A percentile compares a stretch with the other conserved stretches of the same genome.
Conservation (phyloP, 805 yeast genomes). For the Grigorovia transvaalensis region DNA sequence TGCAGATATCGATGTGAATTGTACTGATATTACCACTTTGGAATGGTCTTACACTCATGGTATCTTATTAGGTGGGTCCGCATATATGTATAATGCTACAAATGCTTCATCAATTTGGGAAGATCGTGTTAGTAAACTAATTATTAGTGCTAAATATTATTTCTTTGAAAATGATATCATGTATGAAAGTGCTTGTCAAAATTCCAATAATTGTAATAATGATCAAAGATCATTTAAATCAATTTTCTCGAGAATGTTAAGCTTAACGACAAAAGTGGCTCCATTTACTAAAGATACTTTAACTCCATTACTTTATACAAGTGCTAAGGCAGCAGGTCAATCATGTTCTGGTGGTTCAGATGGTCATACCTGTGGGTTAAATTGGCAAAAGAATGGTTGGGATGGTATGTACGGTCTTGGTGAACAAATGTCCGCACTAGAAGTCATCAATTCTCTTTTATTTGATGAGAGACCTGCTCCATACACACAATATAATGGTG, state of each 20-base stretch:
- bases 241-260: slow-evolving; percentile 55
- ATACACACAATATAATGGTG: slow-evolving; percentile 42
- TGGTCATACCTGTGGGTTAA: slow-evolving; percentile 64
- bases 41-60: slow-evolving; percentile 72
- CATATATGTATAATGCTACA: slow-evolving; percentile 57
- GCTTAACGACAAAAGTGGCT: slow-evolving; percentile 44
- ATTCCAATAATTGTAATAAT: slow-evolving; percentile 42
- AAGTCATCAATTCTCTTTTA: slow-evolving; percentile 43
- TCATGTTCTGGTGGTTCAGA: slow-evolving; percentile 69
- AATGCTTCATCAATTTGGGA: slow-evolving; percentile 41
- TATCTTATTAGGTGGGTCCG: slow-evolving; percentile 53
- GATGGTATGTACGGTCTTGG: slow-evolving; percentile 66
- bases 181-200: slow-evolving; percentile 55
- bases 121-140: slow-evolving; percentile 34
- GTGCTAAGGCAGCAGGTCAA: slow-evolving; percentile 59
- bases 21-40: slow-evolving; percentile 43
- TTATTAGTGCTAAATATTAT: slow-evolving; percentile 37
- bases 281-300: slow-evolving; percentile 40
- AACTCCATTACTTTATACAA: slow-evolving; percentile 31
- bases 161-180: slow-evolving; percentile 44
- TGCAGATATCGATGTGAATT: slow-evolving; percentile 44
- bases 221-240: slow-evolving; percentile 72
- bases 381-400: slow-evolving; percentile 50
- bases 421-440: slow-evolving; percentile 69
- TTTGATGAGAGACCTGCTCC: slow-evolving; percentile 41